These are phyloP conservation scores for Coprinellus aureogranulatus DNA, from an alignment of 768 basidiomycete genomes.

Conservation along the genomic window DNA sequence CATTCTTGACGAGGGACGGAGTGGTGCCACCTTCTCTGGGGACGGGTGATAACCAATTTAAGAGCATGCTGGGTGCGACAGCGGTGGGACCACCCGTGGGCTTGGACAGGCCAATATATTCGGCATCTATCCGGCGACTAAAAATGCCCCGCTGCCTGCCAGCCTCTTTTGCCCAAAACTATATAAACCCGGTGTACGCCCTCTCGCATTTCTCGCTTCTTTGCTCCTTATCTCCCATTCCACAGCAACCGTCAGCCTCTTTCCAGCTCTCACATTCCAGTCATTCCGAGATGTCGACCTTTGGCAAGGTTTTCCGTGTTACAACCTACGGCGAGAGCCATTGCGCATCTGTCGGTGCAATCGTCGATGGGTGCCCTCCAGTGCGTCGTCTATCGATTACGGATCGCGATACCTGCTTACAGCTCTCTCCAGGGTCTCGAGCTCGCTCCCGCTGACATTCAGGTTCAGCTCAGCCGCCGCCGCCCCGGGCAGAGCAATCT, in stretches of 20 bases:
- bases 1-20: too few species aligned
- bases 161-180: neutral
- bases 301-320: conserved; percentile 86
- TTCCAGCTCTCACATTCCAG: too few species aligned
- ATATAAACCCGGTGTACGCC: conserved; percentile 11
- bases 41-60: too few species aligned
- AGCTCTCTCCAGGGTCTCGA: conserved; percentile 64
- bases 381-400: conserved; percentile 42
- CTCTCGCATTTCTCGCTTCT: neutral
- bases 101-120: too few species aligned
- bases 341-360: conserved; percentile 94
- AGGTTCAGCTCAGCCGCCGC: conserved; percentile 85
- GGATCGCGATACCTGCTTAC: neutral
- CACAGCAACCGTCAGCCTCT: too few species aligned
- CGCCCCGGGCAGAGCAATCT: conserved; percentile 95
- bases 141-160: conserved; percentile 1
- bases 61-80: too few species aligned
- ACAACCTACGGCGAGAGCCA: conserved; percentile 99
- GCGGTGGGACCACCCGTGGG: too few species aligned
- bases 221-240: neutral
- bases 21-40: too few species aligned
- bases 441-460: conserved; percentile 80
- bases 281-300: conserved; percentile 75
- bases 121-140: conserved; percentile 12
- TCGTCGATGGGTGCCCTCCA: conserved; percentile 96